Conservation (phyloP, 2,329 filamentous ascomycete species). For the Colletotrichum higginsianum region DNA sequence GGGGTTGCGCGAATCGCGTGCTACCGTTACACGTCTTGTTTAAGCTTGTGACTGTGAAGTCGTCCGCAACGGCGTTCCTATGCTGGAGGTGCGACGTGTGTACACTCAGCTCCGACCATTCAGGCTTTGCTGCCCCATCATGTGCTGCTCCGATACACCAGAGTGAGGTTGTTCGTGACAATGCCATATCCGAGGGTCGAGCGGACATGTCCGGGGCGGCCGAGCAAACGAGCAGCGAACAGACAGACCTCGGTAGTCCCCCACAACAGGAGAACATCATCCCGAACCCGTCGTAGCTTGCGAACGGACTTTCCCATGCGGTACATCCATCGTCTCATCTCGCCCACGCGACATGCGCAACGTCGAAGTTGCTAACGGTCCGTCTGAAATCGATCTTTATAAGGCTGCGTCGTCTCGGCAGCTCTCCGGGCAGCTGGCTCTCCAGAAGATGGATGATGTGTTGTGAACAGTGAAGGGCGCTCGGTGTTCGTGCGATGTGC, state of each 20-base stretch:
- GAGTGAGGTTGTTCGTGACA: background rate
- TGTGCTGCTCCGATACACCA: background rate
- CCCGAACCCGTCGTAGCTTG: conserved; percentile 23
- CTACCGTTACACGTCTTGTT: background rate
- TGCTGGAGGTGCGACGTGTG: background rate
- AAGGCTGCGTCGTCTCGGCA: conserved; percentile 23
- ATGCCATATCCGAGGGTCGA: background rate
- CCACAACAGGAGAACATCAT: background rate
- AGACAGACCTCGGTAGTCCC: background rate
- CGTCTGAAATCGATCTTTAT: conserved; percentile 18
- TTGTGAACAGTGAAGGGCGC: too few species aligned
- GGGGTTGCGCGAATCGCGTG: background rate
- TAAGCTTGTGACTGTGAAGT: background rate
- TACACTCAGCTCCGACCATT: background rate
- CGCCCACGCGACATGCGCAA: background rate
- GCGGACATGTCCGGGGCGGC: background rate
- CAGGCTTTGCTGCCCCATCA: background rate
- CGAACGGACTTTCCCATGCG: conserved; percentile 6
- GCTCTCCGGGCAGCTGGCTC: background rate
- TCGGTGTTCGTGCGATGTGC: background rate
- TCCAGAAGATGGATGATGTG: background rate
- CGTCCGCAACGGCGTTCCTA: background rate
- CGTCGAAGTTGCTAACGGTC: background rate
- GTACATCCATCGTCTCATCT: conserved; percentile 20
- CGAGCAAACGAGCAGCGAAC: conserved; percentile 5